These are phyloP conservation scores for Sporothrix pallida DNA, from an alignment of 2,329 filamentous ascomycete species.

Conservation along the genomic window DNA sequence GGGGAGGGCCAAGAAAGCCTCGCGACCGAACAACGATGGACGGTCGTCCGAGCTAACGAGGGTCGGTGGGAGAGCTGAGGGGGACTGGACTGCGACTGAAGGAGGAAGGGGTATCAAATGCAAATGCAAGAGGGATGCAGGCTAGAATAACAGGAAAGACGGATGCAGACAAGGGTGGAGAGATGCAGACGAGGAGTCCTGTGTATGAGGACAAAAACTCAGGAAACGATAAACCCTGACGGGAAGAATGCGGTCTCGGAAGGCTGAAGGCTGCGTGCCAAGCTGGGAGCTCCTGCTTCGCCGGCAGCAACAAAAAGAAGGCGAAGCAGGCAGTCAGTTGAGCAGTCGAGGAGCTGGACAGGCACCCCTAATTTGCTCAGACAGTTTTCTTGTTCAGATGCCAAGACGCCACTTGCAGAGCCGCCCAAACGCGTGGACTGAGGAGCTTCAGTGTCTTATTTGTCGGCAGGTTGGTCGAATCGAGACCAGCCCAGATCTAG, in stretches of 20 bases:
- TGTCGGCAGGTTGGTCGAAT: neutral
- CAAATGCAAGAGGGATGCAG: conserved; percentile 3
- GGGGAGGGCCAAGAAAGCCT: conserved; percentile 13
- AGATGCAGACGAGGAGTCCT: neutral
- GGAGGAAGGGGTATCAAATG: neutral
- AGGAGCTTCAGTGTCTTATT: no score
- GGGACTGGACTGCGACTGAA: no score
- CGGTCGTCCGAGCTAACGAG: neutral
- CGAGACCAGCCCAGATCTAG: neutral
- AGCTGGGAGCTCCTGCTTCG: conserved; percentile 4
- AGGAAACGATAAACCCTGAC: neutral
- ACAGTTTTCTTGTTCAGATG: conserved; percentile 9
- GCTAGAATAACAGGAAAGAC: neutral
- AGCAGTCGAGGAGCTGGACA: no score
- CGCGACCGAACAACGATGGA: neutral
- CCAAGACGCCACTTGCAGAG: conserved; percentile 27
- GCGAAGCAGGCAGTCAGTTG: neutral
- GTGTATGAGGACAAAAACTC: neutral
- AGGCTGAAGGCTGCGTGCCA: conserved; percentile 24
- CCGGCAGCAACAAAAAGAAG: neutral
- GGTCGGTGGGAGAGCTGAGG: conserved; percentile 7
- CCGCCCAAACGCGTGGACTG: conserved; percentile 2
- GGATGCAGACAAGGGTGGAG: neutral
- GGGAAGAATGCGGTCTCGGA: conserved; percentile 18
- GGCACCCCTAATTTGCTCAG: neutral